phyloP scores from a whole-genome alignment of 1,284 basidiomycete species.

The Trametes pubescens region DNA sequence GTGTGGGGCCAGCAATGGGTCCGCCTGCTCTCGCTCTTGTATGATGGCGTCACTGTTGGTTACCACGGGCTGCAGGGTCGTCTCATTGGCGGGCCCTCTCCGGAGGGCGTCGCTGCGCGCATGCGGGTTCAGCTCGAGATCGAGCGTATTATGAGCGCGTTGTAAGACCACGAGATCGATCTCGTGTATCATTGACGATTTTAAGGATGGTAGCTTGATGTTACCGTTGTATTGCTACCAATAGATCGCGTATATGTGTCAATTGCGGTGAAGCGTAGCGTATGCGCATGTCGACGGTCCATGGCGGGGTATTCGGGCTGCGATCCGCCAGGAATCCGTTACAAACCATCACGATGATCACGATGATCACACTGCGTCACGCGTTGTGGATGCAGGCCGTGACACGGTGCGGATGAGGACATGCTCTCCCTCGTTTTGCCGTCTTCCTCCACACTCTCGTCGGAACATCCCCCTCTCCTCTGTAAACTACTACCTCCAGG shows the following conservation, averaged over 20 bases:
- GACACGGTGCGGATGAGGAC: neutral
- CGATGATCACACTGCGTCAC: neutral
- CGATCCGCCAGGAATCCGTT: neutral
- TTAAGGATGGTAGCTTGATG: conserved; percentile 3
- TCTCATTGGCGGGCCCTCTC: conserved; percentile 60
- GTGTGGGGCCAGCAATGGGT: conserved; percentile 83
- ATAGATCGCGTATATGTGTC: neutral
- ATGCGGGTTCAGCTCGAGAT: conserved; percentile 69
- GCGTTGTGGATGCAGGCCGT: neutral
- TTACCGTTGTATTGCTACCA: conserved; percentile 8
- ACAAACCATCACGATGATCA: neutral
- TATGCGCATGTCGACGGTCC: neutral
- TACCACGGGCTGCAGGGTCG: conserved; percentile 48
- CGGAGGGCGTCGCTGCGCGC: conserved; percentile 67
- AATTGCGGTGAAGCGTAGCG: neutral
- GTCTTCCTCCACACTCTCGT: neutral
- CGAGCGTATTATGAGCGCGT: conserved; percentile 60
- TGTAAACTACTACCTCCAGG: conserved; percentile 26
- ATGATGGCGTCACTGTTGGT: conserved; percentile 66
- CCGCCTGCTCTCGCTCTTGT: conserved; percentile 76
- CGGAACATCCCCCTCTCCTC: conserved; percentile 10
- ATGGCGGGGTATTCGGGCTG: no score
- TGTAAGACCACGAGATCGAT: conserved; percentile 14
- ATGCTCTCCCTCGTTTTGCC: conserved; percentile 3
- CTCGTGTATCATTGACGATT: conserved; percentile 4